Conservation (phyloP, 2,329 filamentous ascomycete genomes). For the Endocalyx cinctus region DNA sequence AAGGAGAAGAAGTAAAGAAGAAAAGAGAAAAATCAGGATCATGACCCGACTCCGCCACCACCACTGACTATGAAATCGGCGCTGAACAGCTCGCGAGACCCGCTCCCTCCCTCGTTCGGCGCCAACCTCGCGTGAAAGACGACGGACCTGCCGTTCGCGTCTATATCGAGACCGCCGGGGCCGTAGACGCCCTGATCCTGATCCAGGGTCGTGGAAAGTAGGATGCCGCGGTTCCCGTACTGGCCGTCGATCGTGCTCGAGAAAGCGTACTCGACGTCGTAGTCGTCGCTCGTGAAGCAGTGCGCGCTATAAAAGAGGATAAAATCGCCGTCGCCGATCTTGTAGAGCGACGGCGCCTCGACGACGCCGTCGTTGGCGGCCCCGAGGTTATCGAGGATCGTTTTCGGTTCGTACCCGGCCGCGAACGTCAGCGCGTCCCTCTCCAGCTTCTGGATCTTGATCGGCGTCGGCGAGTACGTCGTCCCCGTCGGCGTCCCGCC, state of each 20-base stretch:
- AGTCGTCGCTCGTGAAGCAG: constrained; percentile 28
- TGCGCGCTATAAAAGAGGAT: constrained; percentile 28
- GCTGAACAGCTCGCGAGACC: constrained; percentile 19
- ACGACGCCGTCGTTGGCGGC: constrained; percentile 24
- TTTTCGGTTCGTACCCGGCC: constrained; percentile 14
- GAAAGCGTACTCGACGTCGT: constrained; percentile 28
- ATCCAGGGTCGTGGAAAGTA: constrained; percentile 23
- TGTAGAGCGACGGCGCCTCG: constrained; percentile 24
- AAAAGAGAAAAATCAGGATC: no score
- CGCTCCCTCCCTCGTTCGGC: constrained; percentile 12
- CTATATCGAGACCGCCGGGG: constrained; percentile 27
- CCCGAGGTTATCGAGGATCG: constrained; percentile 26
- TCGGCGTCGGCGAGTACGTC: constrained; percentile 22
- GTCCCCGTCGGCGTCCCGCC: constrained; percentile 16
- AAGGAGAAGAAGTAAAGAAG: no score
- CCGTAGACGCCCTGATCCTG: constrained; percentile 24
- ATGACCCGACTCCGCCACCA: no score
- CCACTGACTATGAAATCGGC: constrained; percentile 20
- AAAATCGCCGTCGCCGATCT: constrained; percentile 20
- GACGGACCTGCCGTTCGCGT: constrained; percentile 21
- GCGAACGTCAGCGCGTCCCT: constrained; percentile 23
- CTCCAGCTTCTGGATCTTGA: constrained; percentile 24
- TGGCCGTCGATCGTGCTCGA: constrained; percentile 24
- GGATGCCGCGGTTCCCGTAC: constrained; percentile 24
- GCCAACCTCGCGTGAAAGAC: constrained; percentile 24